Base-by-base conservation (phyloP, 2,329 filamentous ascomycete genomes). In the Ophiocordyceps camponoti-floridani region DNA sequence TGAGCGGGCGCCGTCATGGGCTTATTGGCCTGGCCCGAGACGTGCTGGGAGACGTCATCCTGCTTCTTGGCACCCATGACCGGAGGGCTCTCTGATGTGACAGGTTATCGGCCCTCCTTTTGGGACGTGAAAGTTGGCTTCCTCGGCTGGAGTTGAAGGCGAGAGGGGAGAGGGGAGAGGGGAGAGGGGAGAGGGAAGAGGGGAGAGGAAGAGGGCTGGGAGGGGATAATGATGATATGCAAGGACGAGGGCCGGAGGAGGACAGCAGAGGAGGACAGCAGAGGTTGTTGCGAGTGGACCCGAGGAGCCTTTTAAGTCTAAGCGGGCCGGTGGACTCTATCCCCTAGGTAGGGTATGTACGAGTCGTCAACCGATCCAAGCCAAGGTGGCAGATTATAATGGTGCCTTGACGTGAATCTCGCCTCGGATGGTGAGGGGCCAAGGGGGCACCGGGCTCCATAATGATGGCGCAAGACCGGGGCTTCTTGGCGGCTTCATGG, bases 1-100 rank as follows among this genome's bases (percentile, higher is more conserved):
- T 85, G 80, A 8, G 80, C 76, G 13, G 79, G 79, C 31, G 66
- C 63, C 9, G 74, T 72, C 37, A 84, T 61, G 33, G 72, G 73
- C 45, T 57, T 58, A 50, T 68, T 68, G 46, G 63, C 58, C 53
- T 68, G 64, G 45, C 64, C 65, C 16, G 63, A 63, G 47, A 63
- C 47, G 42, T 55, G 52, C 42, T 43, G 48, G 45, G 48, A 44
- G 33, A 49, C 48, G 19, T 52, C 51, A 38, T 56, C 52, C 10
- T 54, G 46, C 28, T 52, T 47, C 40, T 53, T 54, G 19, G 45
- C 45, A 43, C 50, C 52, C 57, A 60, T 59, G 12, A 16, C 30
- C 40, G 10, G 30, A 31, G n/a, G 40, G 40, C 12, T 10, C 2
- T 35, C 27, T 11, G 27, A 30, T 30, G 14, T 13, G 19, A n/a